Evolutionary conservation across 352 stramenopile species (phyloP).

Genomic region (Phytophthora cactorum): DNA sequence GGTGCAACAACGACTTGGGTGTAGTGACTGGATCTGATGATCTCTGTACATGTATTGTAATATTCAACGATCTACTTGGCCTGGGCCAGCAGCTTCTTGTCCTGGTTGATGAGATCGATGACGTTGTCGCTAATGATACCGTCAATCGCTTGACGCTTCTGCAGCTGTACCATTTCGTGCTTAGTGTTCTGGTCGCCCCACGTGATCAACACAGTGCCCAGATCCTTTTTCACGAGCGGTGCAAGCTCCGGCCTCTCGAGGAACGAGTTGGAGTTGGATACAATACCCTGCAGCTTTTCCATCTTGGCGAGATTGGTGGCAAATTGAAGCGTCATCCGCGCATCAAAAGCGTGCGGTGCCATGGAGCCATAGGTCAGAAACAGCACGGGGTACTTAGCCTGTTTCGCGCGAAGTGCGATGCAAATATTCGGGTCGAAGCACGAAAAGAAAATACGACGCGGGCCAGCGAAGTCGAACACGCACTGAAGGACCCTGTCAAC

Average conservation of each 20-base stretch:
- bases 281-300: constrained; percentile 72
- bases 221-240: constrained; percentile 56
- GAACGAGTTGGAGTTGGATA: constrained; percentile 79
- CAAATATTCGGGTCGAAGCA: constrained; percentile 81
- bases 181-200: constrained; percentile 87
- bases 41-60: constrained; percentile 1
- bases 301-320: constrained; percentile 65
- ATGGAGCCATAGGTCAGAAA: constrained; percentile 78
- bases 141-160: constrained; percentile 74
- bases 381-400: constrained; percentile 76
- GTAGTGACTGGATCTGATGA: background rate
- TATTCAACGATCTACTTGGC: constrained; percentile 10
- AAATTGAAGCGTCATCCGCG: constrained; percentile 69
- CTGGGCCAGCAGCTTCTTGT: constrained; percentile 40
- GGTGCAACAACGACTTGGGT: no score
- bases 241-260: constrained; percentile 59
- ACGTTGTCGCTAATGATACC: constrained; percentile 88
- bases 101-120: constrained; percentile 68
- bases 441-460: constrained; percentile 81
- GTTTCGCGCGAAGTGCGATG: constrained; percentile 71
- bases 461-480: constrained; percentile 69
- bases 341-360: constrained; percentile 48
- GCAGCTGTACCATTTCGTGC: constrained; percentile 67
- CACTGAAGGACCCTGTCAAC: constrained; percentile 73
- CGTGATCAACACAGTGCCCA: constrained; percentile 55